Percentiles rank a stretch among this genome's conserved stretches.
These are phyloP conservation scores for Pulveroboletus sp. DNA, from an alignment of 768 basidiomycete species.

Conservation along the genomic window DNA sequence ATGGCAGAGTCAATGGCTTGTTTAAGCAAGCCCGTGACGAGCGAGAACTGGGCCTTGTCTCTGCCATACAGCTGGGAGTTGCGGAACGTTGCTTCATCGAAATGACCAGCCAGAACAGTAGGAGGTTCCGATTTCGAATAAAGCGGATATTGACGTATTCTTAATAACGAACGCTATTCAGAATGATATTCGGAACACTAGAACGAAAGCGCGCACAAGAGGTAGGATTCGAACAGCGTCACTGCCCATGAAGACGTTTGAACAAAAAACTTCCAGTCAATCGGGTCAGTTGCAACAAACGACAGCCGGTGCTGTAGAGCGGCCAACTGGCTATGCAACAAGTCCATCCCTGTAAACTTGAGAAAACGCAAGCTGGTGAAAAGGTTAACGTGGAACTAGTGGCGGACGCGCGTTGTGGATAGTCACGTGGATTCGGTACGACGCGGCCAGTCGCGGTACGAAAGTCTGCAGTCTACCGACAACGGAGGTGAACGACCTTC, in stretches of 20 bases:
- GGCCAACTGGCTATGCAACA: slow-evolving; percentile 54
- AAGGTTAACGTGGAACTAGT: not conserved
- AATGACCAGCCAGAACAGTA: slow-evolving; percentile 60
- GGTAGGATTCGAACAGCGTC: slow-evolving; percentile 81
- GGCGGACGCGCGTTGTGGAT: slow-evolving; percentile 11
- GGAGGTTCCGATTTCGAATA: slow-evolving; percentile 77
- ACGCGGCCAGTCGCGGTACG: too few relatives aligned
- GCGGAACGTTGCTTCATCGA: slow-evolving; percentile 65
- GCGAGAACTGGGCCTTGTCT: slow-evolving; percentile 82
- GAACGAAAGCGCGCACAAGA: slow-evolving; percentile 54
- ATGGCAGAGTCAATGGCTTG: slow-evolving; percentile 65
- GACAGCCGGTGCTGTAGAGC: slow-evolving; percentile 58
- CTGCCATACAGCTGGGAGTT: slow-evolving; percentile 91
- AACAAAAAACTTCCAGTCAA: slow-evolving; percentile 82
- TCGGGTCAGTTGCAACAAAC: slow-evolving; percentile 66
- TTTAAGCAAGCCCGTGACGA: slow-evolving; percentile 70
- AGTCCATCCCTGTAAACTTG: slow-evolving; percentile 41
- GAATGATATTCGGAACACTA: not conserved
- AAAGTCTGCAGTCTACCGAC: too few relatives aligned
- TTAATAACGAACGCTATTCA: not conserved
- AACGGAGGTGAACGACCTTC: too few relatives aligned
- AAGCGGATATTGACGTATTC: slow-evolving; percentile 78
- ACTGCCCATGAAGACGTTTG: slow-evolving; percentile 72
- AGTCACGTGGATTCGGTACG: slow-evolving; percentile 9
- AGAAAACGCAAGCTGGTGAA: not conserved